A percentile compares a stretch with the other conserved stretches of the same genome.
Conservation (phyloP, 495 filamentous ascomycete genomes). For the Thermothielavioides terrestris region DNA sequence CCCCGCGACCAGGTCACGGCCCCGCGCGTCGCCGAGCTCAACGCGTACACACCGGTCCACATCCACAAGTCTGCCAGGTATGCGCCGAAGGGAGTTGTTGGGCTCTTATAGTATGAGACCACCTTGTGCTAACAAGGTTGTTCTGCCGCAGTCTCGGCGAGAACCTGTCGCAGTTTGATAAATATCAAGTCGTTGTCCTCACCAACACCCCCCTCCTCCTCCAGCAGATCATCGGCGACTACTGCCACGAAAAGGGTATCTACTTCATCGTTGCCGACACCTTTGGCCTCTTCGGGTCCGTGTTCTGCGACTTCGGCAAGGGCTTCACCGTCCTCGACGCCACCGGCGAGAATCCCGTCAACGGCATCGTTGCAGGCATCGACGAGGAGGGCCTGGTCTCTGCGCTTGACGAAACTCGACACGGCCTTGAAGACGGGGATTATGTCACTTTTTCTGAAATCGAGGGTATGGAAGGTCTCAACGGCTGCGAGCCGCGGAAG, state of each 20-base stretch:
- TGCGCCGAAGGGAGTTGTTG: not conserved
- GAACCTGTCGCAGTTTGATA: conserved; percentile 67
- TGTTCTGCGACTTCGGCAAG: conserved; percentile 97
- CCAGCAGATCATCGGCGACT: conserved; percentile 77
- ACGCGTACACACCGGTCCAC: conserved; percentile 86
- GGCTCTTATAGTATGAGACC: not conserved
- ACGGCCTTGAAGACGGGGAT: conserved; percentile 94
- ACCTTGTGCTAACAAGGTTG: conserved; percentile 13
- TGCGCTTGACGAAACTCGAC: conserved; percentile 88
- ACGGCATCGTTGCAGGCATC: conserved; percentile 84
- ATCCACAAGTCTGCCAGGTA: conserved; percentile 54
- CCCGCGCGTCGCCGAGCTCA: conserved; percentile 85
- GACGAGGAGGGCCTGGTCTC: conserved; percentile 85
- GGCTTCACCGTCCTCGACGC: conserved; percentile 84
- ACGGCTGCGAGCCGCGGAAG: conserved; percentile 73
- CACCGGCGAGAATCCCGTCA: conserved; percentile 80
- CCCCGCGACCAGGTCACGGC: conserved; percentile 78
- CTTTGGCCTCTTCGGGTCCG: conserved; percentile 86
- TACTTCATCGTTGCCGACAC: conserved; percentile 81
- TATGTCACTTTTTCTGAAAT: conserved; percentile 91
- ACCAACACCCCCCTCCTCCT: conserved; percentile 72
- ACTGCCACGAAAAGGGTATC: conserved; percentile 86
- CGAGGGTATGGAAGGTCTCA: conserved; percentile 85
- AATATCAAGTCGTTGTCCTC: conserved; percentile 86
- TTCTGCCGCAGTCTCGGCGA: conserved; percentile 44